These are phyloP conservation scores for Coriaria nepalensis DNA, from an alignment of 306 rosid genomes.

Conservation along the genomic window DNA sequence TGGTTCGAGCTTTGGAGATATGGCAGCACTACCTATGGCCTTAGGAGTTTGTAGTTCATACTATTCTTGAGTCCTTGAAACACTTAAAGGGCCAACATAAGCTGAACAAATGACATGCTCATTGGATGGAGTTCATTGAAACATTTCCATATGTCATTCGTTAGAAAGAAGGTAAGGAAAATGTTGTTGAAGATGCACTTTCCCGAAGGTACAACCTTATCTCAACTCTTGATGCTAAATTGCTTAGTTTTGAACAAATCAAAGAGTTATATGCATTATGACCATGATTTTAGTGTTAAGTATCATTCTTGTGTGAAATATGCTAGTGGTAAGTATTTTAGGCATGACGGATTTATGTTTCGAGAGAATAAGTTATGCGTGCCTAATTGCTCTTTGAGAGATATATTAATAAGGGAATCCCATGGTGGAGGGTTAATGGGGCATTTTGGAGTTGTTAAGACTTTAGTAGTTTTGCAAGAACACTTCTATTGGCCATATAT, in stretches of 20 bases:
- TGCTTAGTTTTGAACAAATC: not conserved
- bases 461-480: not conserved
- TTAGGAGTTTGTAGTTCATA: not conserved
- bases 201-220: not conserved
- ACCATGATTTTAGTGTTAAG: conserved; percentile 2
- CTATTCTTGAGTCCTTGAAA: too few species aligned
- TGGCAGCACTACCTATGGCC: not conserved
- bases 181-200: not conserved
- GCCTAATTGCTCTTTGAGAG: not conserved
- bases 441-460: not conserved
- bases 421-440: not conserved
- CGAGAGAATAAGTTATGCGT: conserved; percentile 2
- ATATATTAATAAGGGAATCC: too few species aligned
- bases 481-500: not conserved
- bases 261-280: not conserved
- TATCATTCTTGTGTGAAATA: not conserved
- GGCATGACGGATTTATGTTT: not conserved
- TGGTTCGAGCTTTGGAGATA: not conserved
- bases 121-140: not conserved
- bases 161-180: not conserved
- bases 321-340: not conserved
- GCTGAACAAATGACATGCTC: not conserved
- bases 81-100: too few species aligned
- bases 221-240: not conserved
- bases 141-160: not conserved